Evolutionary conservation across 495 filamentous ascomycete species (phyloP), one percentile per base, ranked within the genome.

Genomic region (Cercophora samala): DNA sequence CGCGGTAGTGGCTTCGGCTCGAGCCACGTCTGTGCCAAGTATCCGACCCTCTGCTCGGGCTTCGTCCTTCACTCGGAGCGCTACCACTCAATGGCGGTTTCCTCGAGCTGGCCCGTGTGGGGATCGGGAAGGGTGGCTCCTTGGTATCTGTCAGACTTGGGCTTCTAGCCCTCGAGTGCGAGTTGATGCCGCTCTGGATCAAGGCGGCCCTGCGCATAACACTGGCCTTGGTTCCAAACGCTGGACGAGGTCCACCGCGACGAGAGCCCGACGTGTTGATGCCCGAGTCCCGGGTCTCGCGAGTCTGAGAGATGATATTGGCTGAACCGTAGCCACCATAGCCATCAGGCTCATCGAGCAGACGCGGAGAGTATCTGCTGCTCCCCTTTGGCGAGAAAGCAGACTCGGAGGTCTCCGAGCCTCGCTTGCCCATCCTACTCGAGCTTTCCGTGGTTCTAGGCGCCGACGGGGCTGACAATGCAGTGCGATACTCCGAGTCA

Each of bases 91-190:
- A 76, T 5, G 88, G 87, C 42, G 89, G 83, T 70, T 90, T 90
- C 68, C 92, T 87, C 3, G 95, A 97, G 74, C 94, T 97, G 19
- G 91, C 88, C 63, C 95, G 85, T 13, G 89, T 90, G 4, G 95
- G 95, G 9, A 99, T 93, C 0, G 96, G 93, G 81, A 97, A 97
- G 8, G 92, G 92, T 23, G 92, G 92, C 66, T 86, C 84, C 60
- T 66, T 81, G 75, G 69, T 82, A 69, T 83, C 90, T 81, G 68
- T 87, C 25, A 92, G 79, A 68, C 92, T 96, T 1, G 92, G 90
- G 73, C 89, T 97, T 51, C 90, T 85, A 8, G 87, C 79, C 37
- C 90, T 89, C 65, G 88, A 82, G 69, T 96, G 91, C 5, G 87
- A 87, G 58, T 84, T 84, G 55, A 91, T 87, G 32, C 91, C 92